phyloP scores from a whole-genome alignment of 306 rosid genomes.

The Acacia melanoxylon region DNA sequence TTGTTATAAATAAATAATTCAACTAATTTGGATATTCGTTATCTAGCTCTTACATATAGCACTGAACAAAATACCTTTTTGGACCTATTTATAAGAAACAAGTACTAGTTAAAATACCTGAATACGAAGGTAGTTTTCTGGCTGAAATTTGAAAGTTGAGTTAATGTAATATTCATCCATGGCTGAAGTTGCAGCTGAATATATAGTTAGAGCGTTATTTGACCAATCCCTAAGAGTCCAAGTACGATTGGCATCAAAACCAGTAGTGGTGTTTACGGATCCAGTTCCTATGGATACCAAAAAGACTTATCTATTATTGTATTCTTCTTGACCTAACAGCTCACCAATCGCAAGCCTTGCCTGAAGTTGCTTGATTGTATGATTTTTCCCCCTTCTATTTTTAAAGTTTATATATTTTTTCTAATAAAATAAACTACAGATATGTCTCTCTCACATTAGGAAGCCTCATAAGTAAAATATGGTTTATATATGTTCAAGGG shows the following conservation, averaged over 20 bases:
- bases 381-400: background rate
- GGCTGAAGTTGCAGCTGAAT: conserved; percentile 15
- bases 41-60: background rate
- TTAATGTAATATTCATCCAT: conserved; percentile 6
- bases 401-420: no score
- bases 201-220: conserved; percentile 1
- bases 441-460: no score
- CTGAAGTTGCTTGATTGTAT: background rate
- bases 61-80: background rate
- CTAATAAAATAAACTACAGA: no score
- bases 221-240: conserved; percentile 44
- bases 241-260: conserved; percentile 32
- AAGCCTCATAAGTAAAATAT: no score
- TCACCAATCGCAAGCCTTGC: conserved; percentile 47
- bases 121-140: background rate
- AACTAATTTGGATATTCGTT: no score
- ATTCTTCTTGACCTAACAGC: conserved; percentile 32
- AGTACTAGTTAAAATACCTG: background rate
- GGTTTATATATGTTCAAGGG: no score
- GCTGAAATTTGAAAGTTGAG: background rate
- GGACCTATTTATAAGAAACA: background rate
- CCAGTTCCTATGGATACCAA: conserved; percentile 57
- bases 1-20: no score
- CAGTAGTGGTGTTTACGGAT: conserved; percentile 23
- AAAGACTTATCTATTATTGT: conserved; percentile 29